phyloP scores from a whole-genome alignment of 345 rosid species.

The Dovyalis caffra region DNA sequence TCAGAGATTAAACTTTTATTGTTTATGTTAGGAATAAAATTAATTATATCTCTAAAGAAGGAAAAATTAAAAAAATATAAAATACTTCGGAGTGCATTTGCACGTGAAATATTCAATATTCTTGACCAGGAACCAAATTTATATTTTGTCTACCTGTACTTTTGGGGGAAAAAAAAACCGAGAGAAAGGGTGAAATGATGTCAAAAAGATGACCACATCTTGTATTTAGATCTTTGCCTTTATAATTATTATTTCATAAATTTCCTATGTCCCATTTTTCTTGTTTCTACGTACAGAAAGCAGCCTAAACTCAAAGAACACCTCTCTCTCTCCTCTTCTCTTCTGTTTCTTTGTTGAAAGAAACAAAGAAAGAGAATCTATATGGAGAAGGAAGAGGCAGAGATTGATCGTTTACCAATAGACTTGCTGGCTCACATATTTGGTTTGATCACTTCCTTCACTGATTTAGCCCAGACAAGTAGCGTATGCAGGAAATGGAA shows the following conservation, averaged over 20 bases:
- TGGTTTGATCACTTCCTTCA: conserved; percentile 56
- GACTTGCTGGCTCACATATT: conserved; percentile 78
- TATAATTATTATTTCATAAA: background rate
- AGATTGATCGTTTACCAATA: conserved; percentile 71
- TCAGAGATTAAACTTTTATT: too few species aligned
- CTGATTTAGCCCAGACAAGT: conserved; percentile 85
- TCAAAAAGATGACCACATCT: conserved; percentile 34
- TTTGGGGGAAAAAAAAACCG: too few species aligned
- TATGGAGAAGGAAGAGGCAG: conserved; percentile 51
- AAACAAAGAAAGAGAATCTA: background rate
- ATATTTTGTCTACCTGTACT: too few species aligned
- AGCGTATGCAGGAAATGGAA: conserved; percentile 87
- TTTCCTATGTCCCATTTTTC: background rate
- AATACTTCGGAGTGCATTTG: too few species aligned
- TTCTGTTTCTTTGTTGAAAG: background rate
- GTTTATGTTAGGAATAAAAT: too few species aligned
- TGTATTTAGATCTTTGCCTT: background rate
- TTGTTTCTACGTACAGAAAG: background rate
- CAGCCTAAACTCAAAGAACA: background rate
- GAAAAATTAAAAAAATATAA: too few species aligned
- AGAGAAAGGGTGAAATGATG: conserved; percentile 16
- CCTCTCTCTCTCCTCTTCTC: background rate
- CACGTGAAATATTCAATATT: too few species aligned
- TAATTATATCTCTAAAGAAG: too few species aligned
- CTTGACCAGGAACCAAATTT: too few species aligned